phyloP scores from a whole-genome alignment of 2,329 filamentous ascomycete genomes.

The Achaetomium macrosporum region DNA sequence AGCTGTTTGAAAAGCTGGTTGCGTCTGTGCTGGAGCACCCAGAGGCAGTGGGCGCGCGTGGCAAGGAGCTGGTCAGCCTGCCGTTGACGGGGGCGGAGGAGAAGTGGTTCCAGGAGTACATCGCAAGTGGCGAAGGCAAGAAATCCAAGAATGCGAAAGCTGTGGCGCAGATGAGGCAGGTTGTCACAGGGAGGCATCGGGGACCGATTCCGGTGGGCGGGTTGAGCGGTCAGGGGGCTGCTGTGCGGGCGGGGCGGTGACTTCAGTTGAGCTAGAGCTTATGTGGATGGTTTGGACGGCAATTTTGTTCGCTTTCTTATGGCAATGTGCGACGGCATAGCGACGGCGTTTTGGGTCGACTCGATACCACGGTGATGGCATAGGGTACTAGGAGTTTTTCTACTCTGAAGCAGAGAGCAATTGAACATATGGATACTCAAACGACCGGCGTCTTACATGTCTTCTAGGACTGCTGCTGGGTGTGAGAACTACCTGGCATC shows the following conservation, averaged over 20 bases:
- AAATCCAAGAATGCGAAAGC: constrained; percentile 40
- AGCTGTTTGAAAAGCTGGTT: constrained; percentile 63
- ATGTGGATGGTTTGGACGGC: too few relatives aligned
- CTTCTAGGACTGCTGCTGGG: too few relatives aligned
- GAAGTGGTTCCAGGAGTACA: constrained; percentile 63
- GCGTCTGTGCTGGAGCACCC: constrained; percentile 46
- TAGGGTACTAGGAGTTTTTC: too few relatives aligned
- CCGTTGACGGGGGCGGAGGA: constrained; percentile 69
- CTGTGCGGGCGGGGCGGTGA: constrained; percentile 7
- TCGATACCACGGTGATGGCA: not conserved
- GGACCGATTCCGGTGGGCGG: constrained; percentile 4
- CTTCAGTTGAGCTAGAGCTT: not conserved
- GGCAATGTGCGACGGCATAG: constrained; percentile 5
- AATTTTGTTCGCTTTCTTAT: not conserved
- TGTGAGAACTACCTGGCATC: too few relatives aligned
- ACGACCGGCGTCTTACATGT: too few relatives aligned
- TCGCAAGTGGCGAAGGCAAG: constrained; percentile 60
- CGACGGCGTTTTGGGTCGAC: constrained; percentile 13
- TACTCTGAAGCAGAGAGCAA: too few relatives aligned
- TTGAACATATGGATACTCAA: too few relatives aligned
- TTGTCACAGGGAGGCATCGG: constrained; percentile 22
- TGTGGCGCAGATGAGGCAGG: constrained; percentile 21
- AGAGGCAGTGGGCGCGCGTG: constrained; percentile 44
- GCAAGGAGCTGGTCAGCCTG: constrained; percentile 65
- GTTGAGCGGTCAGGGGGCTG: constrained; percentile 2